Conservation (phyloP, 75 land plant genomes). For the Cupressus sempervirens region DNA sequence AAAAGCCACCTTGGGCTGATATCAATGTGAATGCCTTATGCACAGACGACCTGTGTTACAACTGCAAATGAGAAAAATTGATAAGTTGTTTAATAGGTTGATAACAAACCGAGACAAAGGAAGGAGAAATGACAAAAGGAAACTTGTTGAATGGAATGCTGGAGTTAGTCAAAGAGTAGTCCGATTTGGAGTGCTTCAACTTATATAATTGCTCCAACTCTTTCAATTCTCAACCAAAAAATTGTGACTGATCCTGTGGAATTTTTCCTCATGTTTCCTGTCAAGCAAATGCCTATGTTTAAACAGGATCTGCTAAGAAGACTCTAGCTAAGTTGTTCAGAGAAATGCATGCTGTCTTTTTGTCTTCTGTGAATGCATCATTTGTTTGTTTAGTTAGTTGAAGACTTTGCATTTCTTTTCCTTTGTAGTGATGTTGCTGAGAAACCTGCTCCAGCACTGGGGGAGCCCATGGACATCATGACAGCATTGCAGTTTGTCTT, state of each 20-base stretch:
- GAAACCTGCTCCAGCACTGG: conserved; percentile 20
- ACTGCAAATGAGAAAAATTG: neutral
- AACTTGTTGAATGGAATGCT: neutral
- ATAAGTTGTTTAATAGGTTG: neutral
- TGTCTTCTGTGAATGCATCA: neutral
- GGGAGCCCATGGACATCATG: conserved; percentile 62
- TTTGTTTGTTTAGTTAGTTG: neutral
- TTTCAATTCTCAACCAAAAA: neutral
- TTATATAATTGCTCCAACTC: neutral
- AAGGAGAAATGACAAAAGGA: neutral
- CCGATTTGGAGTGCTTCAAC: neutral
- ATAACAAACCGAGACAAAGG: neutral
- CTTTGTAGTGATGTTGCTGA: conserved; percentile 12
- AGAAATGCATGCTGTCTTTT: neutral
- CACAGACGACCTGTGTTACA: neutral
- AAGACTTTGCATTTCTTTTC: neutral
- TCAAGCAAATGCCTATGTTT: neutral
- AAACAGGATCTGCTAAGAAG: neutral
- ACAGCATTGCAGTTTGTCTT: conserved; percentile 62
- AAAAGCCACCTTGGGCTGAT: neutral
- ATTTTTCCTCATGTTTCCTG: neutral
- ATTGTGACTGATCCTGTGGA: neutral
- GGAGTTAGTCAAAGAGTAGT: neutral
- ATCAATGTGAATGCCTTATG: neutral
- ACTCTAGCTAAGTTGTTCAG: neutral